Conservation (phyloP, 1,284 basidiomycete genomes). For the Cystobasidiaceae sp. region DNA sequence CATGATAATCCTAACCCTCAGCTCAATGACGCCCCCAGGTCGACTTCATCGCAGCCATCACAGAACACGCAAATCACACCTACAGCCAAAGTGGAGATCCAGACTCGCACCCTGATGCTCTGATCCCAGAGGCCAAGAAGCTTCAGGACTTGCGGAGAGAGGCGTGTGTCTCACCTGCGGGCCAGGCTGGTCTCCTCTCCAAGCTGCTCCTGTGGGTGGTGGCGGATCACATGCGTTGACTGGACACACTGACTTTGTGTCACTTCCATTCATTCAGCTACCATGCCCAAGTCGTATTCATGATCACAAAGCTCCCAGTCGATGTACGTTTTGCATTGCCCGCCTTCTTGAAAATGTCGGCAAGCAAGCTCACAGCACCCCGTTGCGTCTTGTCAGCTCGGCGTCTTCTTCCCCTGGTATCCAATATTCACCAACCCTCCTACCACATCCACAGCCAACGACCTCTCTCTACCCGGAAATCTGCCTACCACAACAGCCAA, state of each 20-base stretch:
- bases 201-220: slow-evolving; percentile 25
- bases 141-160: slow-evolving; percentile 26
- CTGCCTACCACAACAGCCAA: slow-evolving; percentile 50
- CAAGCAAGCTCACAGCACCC: no score
- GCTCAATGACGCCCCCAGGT: not conserved
- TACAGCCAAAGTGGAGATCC: slow-evolving; percentile 21
- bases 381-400: no score
- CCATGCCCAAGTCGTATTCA: slow-evolving; percentile 57
- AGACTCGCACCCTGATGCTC: slow-evolving; percentile 29
- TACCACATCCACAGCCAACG: slow-evolving; percentile 46
- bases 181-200: not conserved
- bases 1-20: not conserved
- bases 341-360: no score
- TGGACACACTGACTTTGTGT: no score
- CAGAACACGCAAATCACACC: slow-evolving; percentile 7
- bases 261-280: slow-evolving; percentile 30
- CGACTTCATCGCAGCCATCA: slow-evolving; percentile 24
- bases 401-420: slow-evolving; percentile 67
- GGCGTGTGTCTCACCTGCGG: not conserved
- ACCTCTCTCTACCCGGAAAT: slow-evolving; percentile 32
- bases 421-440: slow-evolving; percentile 59
- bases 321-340: slow-evolving; percentile 66
- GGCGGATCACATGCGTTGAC: not conserved
- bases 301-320: slow-evolving; percentile 75
- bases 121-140: slow-evolving; percentile 19